These are phyloP conservation scores for Irpex sp. DNA, from an alignment of 1,284 basidiomycete genomes.

Conservation along the genomic window DNA sequence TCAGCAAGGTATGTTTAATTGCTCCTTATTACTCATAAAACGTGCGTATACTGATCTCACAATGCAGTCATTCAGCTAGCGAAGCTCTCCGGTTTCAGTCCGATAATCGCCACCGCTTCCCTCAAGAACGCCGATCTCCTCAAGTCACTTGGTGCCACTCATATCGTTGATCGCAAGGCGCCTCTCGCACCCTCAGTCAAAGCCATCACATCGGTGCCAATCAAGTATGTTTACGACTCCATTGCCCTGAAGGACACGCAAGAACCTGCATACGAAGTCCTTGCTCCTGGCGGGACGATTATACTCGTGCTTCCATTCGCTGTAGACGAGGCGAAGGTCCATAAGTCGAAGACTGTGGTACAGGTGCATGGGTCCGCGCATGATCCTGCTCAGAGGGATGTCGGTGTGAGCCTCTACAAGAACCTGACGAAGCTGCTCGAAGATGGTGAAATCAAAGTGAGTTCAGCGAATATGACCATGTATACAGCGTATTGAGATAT, in stretches of 20 bases:
- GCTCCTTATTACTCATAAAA: not conserved
- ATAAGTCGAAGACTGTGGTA: slow-evolving; percentile 4
- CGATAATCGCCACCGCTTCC: slow-evolving; percentile 52
- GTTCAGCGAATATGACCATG: not conserved
- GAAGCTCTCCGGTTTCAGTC: slow-evolving; percentile 47
- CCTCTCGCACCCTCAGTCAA: slow-evolving; percentile 9
- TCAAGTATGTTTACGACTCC: slow-evolving; percentile 38
- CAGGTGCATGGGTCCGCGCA: slow-evolving; percentile 6
- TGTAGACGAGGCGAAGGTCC: slow-evolving; percentile 6
- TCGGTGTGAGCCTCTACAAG: not conserved
- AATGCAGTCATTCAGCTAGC: slow-evolving; percentile 52
- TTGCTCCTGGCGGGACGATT: slow-evolving; percentile 17
- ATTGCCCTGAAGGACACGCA: slow-evolving; percentile 16
- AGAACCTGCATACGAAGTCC: slow-evolving; percentile 11
- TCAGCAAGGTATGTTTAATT: slow-evolving; percentile 25
- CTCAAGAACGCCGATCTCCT: slow-evolving; percentile 38
- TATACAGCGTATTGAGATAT: not conserved
- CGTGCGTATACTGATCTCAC: not conserved
- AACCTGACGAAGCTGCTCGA: not conserved
- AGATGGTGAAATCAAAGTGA: not conserved
- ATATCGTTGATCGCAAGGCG: slow-evolving; percentile 43
- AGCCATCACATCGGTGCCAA: slow-evolving; percentile 21
- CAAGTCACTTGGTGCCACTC: slow-evolving; percentile 49
- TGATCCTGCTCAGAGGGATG: not conserved
- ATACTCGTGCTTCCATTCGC: slow-evolving; percentile 5